Conservation (phyloP, 805 yeast species). For the Nakazawaea ernobii region DNA sequence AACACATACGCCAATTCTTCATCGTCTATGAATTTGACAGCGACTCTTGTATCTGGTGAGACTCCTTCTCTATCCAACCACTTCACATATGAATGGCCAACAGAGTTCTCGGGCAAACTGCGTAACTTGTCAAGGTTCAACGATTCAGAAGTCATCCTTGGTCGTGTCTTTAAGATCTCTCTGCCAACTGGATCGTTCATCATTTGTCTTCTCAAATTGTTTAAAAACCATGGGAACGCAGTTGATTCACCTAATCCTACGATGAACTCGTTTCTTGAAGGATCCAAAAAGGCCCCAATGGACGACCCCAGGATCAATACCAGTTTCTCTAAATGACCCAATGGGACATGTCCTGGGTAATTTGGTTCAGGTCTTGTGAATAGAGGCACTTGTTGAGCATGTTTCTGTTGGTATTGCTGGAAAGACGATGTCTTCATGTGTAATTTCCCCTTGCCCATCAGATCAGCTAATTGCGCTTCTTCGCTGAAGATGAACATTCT, state of each 20-base stretch:
- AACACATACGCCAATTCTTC: slow-evolving; percentile 89
- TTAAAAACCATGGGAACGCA: slow-evolving; percentile 65
- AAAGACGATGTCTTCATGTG: slow-evolving; percentile 30
- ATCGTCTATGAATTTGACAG: slow-evolving; percentile 82
- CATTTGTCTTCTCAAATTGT: slow-evolving; percentile 64
- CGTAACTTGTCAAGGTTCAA: slow-evolving; percentile 59
- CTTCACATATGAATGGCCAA: slow-evolving; percentile 73
- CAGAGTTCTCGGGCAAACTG: slow-evolving; percentile 54
- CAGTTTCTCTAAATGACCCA: slow-evolving; percentile 54
- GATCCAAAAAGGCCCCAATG: slow-evolving; percentile 65
- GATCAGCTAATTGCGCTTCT: slow-evolving; percentile 50
- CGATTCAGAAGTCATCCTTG: slow-evolving; percentile 72
- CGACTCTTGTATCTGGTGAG: slow-evolving; percentile 88
- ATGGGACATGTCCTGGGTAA: slow-evolving; percentile 78
- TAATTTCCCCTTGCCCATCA: slow-evolving; percentile 48
- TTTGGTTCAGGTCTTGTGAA: slow-evolving; percentile 37
- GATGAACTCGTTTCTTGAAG: slow-evolving; percentile 68
- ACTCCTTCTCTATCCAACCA: slow-evolving; percentile 88
- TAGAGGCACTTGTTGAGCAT: slow-evolving; percentile 21
- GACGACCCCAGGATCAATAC: slow-evolving; percentile 34
- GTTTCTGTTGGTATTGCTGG: slow-evolving; percentile 25
- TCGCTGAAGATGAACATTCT: slow-evolving; percentile 25
- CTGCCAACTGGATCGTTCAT: slow-evolving; percentile 72
- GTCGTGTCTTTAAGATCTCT: slow-evolving; percentile 68
- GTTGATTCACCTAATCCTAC: slow-evolving; percentile 89